phyloP scores from a whole-genome alignment of 2,329 filamentous ascomycete species.

The Neonectria coccinea region DNA sequence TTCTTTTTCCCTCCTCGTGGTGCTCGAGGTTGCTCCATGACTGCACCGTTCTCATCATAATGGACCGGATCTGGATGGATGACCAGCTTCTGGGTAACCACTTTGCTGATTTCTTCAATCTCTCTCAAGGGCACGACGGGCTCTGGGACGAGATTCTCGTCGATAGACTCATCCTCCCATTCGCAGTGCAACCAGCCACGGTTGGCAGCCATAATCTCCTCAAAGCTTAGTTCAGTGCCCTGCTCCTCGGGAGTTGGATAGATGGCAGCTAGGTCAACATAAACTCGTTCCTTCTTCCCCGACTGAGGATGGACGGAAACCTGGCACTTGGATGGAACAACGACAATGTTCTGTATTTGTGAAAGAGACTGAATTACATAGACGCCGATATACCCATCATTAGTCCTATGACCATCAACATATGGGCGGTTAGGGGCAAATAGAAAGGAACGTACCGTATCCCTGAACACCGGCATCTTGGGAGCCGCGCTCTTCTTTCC shows the following conservation, averaged over 20 bases:
- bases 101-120: slow-evolving; percentile 48
- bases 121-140: slow-evolving; percentile 43
- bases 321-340: slow-evolving; percentile 79
- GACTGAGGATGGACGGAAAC: slow-evolving; percentile 84
- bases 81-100: slow-evolving; percentile 40
- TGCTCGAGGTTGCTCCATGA: slow-evolving; percentile 59
- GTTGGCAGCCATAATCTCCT: slow-evolving; percentile 85
- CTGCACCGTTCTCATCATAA: slow-evolving; percentile 71
- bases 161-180: slow-evolving; percentile 63
- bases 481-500: slow-evolving; percentile 79
- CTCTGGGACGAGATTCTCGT: slow-evolving; percentile 50
- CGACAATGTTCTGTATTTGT: slow-evolving; percentile 74
- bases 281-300: slow-evolving; percentile 86
- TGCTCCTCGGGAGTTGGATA: slow-evolving; percentile 82
- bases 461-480: slow-evolving; percentile 95
- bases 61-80: slow-evolving; percentile 50
- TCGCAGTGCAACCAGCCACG: slow-evolving; percentile 74
- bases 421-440: slow-evolving; percentile 60
- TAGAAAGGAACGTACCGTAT: slow-evolving; percentile 75
- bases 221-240: slow-evolving; percentile 85
- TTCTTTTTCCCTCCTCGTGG: slow-evolving; percentile 71
- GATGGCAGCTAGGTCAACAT: slow-evolving; percentile 85
- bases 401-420: slow-evolving; percentile 98
- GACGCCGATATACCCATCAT: slow-evolving; percentile 67
- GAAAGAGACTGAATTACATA: slow-evolving; percentile 66